Evolutionary conservation across 2,329 filamentous ascomycete genomes (phyloP).

Genomic region (Botryotinia convoluta): DNA sequence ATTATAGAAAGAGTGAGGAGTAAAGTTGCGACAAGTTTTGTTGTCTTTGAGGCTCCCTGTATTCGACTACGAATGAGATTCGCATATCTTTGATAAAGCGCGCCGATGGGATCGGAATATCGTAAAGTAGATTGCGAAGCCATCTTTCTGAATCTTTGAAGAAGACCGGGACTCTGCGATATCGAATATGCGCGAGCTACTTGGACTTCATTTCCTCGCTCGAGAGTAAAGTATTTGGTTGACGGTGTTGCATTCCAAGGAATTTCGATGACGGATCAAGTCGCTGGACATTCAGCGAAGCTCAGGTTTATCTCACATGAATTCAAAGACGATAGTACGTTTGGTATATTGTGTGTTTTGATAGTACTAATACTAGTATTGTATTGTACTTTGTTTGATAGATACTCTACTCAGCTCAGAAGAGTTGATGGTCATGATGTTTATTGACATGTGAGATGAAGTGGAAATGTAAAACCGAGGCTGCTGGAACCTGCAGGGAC

Average conservation of each 20-base stretch:
- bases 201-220: conserved; percentile 16
- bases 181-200: conserved; percentile 7
- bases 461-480: conserved; percentile 15
- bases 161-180: not conserved
- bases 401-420: not conserved
- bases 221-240: not conserved
- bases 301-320: conserved; percentile 6
- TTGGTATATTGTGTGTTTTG: not conserved
- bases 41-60: conserved; percentile 64
- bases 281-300: conserved; percentile 12
- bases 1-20: conserved; percentile 76
- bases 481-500: conserved; percentile 14
- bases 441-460: conserved; percentile 14
- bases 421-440: conserved; percentile 1
- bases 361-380: not conserved
- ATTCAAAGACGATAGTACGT: not conserved
- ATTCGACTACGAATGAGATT: conserved; percentile 53
- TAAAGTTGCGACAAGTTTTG: conserved; percentile 73
- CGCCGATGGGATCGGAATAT: conserved; percentile 64
- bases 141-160: conserved; percentile 51
- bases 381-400: not conserved
- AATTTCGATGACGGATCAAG: not conserved
- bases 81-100: conserved; percentile 60
- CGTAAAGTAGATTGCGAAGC: conserved; percentile 83
- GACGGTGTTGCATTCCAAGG: conserved; percentile 18